Evolutionary conservation across 306 rosid genomes (phyloP), one percentile per base, ranked within the genome.

Genomic region (Vigna nakashimae): DNA sequence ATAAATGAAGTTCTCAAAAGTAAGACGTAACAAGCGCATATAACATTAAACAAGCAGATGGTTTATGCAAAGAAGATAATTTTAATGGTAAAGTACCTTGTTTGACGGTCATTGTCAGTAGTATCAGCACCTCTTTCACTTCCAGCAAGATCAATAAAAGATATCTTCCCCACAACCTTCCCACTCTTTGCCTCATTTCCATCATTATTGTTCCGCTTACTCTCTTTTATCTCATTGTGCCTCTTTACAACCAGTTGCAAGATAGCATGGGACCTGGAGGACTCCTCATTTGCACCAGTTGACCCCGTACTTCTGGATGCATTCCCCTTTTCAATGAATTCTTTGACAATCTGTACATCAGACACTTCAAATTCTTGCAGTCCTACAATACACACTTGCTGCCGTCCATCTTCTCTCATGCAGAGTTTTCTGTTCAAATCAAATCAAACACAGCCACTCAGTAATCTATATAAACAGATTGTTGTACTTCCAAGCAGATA

Each of bases 51-150:
- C 48, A 60, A 68, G 78, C 26, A 77, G 70, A 59, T 59, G 9
- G 26, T 42, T 80, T 77, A 45, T 64, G 15, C 30, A 50, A n/a
- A 59, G 50, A 43, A 30, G 50, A 79, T 69, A 43, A 68, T 43
- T 10, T 67, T 28, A 52, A 62, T 28, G 48, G 40, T 32, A 70
- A 15, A 51, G 46, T 84, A 92, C 98, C 99, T 89, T 11, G 99
- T 95, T 80, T 95, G 99, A 38, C 99, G 93, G 74, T 95, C 99
- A 87, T 95, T 92, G 85, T 95, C 99, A 62, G 99, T 95, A 71
- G 99, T 95, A 90, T 92, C 99, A 20, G 99, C 99, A 38, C 99
- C 99, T 85, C 99, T 91, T 91, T 95, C 99, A 82, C 98, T 95
- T 65, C 99, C 99, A 75, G 99, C 99, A 74, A 95, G 97, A 91